Conservation (phyloP, 768 basidiomycete species). For the Hydnum rufescens region DNA sequence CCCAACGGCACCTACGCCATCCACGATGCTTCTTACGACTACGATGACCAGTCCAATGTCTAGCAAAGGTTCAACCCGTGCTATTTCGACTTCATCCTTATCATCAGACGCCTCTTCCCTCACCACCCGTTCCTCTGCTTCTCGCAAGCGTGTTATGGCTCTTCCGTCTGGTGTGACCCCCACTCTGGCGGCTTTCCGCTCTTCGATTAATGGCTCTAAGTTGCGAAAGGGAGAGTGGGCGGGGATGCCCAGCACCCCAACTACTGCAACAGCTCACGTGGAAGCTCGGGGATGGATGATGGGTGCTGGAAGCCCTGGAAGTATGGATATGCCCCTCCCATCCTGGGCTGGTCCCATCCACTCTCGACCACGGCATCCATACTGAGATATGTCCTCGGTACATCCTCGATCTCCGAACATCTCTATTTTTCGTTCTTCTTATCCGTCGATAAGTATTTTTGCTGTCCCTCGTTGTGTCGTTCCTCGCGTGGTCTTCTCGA, state of each 20-base stretch:
- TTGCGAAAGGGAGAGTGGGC: slow-evolving; percentile 3
- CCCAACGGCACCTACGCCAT: slow-evolving; percentile 33
- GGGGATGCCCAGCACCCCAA: slow-evolving; percentile 43
- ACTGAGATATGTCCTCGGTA: too few relatives aligned
- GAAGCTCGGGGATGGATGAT: slow-evolving; percentile 40
- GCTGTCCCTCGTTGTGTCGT: too few relatives aligned
- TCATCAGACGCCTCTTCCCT: slow-evolving; percentile 34
- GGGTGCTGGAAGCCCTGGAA: background rate
- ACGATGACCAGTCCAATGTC: background rate
- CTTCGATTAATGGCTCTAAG: background rate
- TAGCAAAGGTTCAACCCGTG: slow-evolving; percentile 36
- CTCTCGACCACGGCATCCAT: too few relatives aligned
- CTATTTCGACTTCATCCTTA: slow-evolving; percentile 3
- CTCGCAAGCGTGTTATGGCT: background rate
- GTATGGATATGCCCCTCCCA: too few relatives aligned
- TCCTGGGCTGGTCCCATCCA: too few relatives aligned
- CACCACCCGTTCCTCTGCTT: background rate
- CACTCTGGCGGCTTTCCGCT: background rate
- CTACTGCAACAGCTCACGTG: slow-evolving; percentile 64
- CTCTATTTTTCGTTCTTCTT: too few relatives aligned
- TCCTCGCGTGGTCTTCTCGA: too few relatives aligned
- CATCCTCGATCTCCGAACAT: too few relatives aligned
- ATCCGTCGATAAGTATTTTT: too few relatives aligned
- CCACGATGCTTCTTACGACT: slow-evolving; percentile 52
- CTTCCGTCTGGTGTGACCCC: background rate